Evolutionary conservation across 2,329 filamentous ascomycete genomes (phyloP), one percentile per base, ranked within the genome.

Genomic region (Fusarium xyrophilum): DNA sequence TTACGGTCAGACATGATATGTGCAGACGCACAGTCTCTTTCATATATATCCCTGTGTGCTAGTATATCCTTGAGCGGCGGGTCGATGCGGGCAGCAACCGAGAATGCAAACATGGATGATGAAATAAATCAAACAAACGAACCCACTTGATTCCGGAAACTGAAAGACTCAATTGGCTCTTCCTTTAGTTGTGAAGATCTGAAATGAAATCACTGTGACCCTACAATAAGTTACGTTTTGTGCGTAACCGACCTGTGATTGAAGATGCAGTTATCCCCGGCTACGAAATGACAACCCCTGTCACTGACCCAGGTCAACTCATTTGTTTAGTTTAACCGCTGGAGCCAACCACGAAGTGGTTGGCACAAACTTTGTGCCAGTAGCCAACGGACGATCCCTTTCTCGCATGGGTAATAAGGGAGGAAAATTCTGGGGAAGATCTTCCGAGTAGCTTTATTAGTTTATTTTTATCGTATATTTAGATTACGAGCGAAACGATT

Each of bases 401-500:
- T 60, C 38, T 47, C 40, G 30, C 19, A 32, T 32, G 28, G 56
- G n/a, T n/a, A n/a, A n/a, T 28, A 66, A 40, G 42, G 51, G 35
- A n/a, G 15, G 35, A 14, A 51, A 55, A 67, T 35, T 60, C 63
- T 30, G 65, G 65, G 58, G 63, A 67, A 67, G 63, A 59, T 67
- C 56, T 51, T 56, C 57, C 32, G 14, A 21, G 35, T n/a, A 57
- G 36, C 32, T 54, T 57, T 27, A 28, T 50, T 36, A 42, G 55
- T 30, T 27, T 28, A 58, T 40, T 36, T 51, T 19, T 17, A 25
- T n/a, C 14, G 47, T 17, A 25, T 28, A 35, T 25, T 35, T 35
- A 50, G 17, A 50, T 50, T 48, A 48, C 9, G 11, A 35, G 23
- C 21, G 6, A 15, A 27, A 36, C n/a, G 46, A 50, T 50, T 50